Evolutionary conservation across 2,329 filamentous ascomycete genomes (phyloP).

Genomic region (Emmonsia crescens): DNA sequence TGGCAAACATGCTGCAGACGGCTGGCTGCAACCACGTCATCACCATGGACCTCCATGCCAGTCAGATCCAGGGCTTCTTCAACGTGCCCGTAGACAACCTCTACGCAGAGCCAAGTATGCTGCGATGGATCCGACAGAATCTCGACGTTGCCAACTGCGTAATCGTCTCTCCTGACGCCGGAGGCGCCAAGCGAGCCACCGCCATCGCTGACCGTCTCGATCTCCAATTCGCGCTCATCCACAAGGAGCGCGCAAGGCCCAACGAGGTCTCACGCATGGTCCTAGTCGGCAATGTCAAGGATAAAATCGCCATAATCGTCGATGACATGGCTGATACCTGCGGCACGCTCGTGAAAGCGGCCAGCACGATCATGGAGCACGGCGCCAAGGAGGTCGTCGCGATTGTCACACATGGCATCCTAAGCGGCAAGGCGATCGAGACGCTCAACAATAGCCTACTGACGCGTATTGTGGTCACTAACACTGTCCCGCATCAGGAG

Average conservation of each 20-base stretch:
- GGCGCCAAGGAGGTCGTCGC: conserved; percentile 82
- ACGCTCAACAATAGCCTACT: conserved; percentile 70
- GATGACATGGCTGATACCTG: conserved; percentile 98
- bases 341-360: conserved; percentile 78
- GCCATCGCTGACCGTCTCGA: conserved; percentile 88
- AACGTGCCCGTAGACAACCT: conserved; percentile 72
- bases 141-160: conserved; percentile 71
- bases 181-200: conserved; percentile 88
- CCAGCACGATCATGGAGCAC: conserved; percentile 75
- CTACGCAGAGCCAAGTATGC: conserved; percentile 84
- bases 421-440: conserved; percentile 79
- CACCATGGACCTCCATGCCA: conserved; percentile 91
- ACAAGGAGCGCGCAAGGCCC: conserved; percentile 86
- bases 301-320: conserved; percentile 88
- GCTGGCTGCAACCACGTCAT: conserved; percentile 90
- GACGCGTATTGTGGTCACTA: conserved; percentile 75
- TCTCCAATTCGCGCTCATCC: conserved; percentile 83
- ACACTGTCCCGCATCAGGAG: conserved; percentile 71
- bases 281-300: conserved; percentile 85
- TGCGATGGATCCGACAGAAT: conserved; percentile 86
- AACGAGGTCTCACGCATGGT: conserved; percentile 91
- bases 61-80: conserved; percentile 93
- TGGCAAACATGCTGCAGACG: conserved; percentile 95
- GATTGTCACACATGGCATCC: conserved; percentile 88
- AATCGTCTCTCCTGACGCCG: conserved; percentile 89